phyloP scores from a whole-genome alignment of 1,284 basidiomycete species.

The Sporisorium graminicola region DNA sequence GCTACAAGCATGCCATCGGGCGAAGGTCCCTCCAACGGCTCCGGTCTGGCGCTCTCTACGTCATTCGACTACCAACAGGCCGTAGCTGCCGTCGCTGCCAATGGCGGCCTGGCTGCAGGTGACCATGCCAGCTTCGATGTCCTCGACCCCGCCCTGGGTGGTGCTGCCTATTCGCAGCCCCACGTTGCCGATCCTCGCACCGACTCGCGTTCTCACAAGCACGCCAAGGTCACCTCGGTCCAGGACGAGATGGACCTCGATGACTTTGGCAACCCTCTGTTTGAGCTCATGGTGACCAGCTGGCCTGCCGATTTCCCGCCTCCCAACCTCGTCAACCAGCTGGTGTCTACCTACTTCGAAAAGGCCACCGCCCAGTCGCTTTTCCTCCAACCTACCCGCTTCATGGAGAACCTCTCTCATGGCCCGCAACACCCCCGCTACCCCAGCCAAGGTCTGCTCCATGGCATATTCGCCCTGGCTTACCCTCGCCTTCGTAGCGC shows the following conservation, averaged over 20 bases:
- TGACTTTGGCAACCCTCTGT: slow-evolving; percentile 35
- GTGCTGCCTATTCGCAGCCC: slow-evolving; percentile 23
- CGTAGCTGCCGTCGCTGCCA: slow-evolving; percentile 42
- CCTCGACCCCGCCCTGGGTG: slow-evolving; percentile 48
- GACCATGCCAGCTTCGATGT: slow-evolving; percentile 34
- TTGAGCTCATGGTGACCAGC: slow-evolving; percentile 55
- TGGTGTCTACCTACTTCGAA: slow-evolving; percentile 54
- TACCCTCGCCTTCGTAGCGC: slow-evolving; percentile 36
- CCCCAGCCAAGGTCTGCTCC: slow-evolving; percentile 51
- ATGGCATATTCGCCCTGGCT: slow-evolving; percentile 56
- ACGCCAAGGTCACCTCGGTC: slow-evolving; percentile 45
- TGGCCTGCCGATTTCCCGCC: slow-evolving; percentile 62
- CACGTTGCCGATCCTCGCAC: slow-evolving; percentile 32
- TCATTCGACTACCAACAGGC: slow-evolving; percentile 49
- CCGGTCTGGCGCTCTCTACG: slow-evolving; percentile 16
- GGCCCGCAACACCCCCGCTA: slow-evolving; percentile 53
- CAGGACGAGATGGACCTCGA: slow-evolving; percentile 49
- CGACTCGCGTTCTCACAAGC: slow-evolving; percentile 33
- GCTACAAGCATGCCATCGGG: slow-evolving; percentile 63
- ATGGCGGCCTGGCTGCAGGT: slow-evolving; percentile 13
- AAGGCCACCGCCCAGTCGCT: slow-evolving; percentile 38
- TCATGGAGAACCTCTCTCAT: slow-evolving; percentile 50
- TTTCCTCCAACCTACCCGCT: slow-evolving; percentile 50
- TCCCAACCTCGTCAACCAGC: slow-evolving; percentile 50
- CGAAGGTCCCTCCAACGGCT: slow-evolving; percentile 40